Percentiles rank a stretch among this genome's conserved stretches.
These are phyloP conservation scores for Ananas comosus DNA, from an alignment of 176 grass and related monocot species.

Conservation along the genomic window DNA sequence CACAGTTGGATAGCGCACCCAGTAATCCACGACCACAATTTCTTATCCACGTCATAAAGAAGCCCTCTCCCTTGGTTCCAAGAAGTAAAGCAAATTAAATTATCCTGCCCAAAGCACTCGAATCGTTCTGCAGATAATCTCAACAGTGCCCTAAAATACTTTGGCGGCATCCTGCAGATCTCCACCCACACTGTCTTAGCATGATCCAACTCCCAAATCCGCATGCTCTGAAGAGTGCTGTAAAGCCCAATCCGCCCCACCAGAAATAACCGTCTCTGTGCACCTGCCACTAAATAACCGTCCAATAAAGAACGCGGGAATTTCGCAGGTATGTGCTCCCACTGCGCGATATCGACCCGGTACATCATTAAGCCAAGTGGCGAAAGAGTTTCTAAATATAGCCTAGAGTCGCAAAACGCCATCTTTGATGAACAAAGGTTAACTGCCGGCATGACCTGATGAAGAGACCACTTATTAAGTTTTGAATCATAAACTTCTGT, in stretches of 20 bases:
- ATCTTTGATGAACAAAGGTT: conserved; percentile 94
- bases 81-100: conserved; percentile 91
- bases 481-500: conserved; percentile 86
- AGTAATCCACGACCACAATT: conserved; percentile 84
- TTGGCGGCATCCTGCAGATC: conserved; percentile 92
- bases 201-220: conserved; percentile 97
- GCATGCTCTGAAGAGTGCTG: conserved; percentile 94
- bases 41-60: conserved; percentile 84
- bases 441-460: conserved; percentile 74
- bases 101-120: conserved; percentile 97
- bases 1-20: conserved; percentile 74
- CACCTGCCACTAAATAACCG: conserved; percentile 87
- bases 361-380: conserved; percentile 97
- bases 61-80: conserved; percentile 98
- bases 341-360: conserved; percentile 46
- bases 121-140: conserved; percentile 92
- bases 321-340: conserved; percentile 90
- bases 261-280: conserved; percentile 57
- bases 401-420: conserved; percentile 79
- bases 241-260: conserved; percentile 85
- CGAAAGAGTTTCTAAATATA: conserved; percentile 91
- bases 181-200: conserved; percentile 69
- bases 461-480: conserved; percentile 49
- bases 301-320: conserved; percentile 90
- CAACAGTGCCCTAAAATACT: conserved; percentile 69